These are phyloP conservation scores for Hypoxylon sp. DNA, from an alignment of 2,329 filamentous ascomycete species.

Conservation along the genomic window DNA sequence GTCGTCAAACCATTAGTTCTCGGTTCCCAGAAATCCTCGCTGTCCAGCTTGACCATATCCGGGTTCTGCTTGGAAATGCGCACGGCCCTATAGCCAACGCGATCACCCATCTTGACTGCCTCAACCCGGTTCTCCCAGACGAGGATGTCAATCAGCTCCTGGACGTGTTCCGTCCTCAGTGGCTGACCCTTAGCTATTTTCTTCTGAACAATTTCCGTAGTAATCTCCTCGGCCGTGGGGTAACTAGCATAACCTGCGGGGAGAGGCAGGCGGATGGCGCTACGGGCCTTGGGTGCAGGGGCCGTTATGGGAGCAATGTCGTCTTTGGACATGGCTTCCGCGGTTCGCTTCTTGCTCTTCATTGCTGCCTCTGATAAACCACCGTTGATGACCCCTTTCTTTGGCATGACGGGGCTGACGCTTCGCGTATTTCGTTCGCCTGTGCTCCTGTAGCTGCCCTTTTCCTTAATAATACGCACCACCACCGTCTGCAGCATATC, in stretches of 20 bases:
- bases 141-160: constrained; percentile 88
- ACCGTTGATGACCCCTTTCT: constrained; percentile 68
- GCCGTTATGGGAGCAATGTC: constrained; percentile 47
- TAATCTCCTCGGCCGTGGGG: constrained; percentile 83
- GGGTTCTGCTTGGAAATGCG: constrained; percentile 61
- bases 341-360: constrained; percentile 65
- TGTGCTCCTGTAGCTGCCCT: constrained; percentile 55
- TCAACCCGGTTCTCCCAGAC: constrained; percentile 90
- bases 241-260: constrained; percentile 80
- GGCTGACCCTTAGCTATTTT: constrained; percentile 80
- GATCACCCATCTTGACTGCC: constrained; percentile 64
- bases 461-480: constrained; percentile 52
- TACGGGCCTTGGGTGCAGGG: constrained; percentile 51
- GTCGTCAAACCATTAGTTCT: constrained; percentile 83
- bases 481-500: constrained; percentile 72
- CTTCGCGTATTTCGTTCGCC: constrained; percentile 50
- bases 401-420: constrained; percentile 62
- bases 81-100: constrained; percentile 66
- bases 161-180: constrained; percentile 79
- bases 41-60: constrained; percentile 46
- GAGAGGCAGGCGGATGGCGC: constrained; percentile 62
- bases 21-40: constrained; percentile 55
- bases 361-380: constrained; percentile 55
- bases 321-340: constrained; percentile 60
- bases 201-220: constrained; percentile 76